phyloP scores from a whole-genome alignment of 352 stramenopile genomes.

The Sclerospora graminicola region DNA sequence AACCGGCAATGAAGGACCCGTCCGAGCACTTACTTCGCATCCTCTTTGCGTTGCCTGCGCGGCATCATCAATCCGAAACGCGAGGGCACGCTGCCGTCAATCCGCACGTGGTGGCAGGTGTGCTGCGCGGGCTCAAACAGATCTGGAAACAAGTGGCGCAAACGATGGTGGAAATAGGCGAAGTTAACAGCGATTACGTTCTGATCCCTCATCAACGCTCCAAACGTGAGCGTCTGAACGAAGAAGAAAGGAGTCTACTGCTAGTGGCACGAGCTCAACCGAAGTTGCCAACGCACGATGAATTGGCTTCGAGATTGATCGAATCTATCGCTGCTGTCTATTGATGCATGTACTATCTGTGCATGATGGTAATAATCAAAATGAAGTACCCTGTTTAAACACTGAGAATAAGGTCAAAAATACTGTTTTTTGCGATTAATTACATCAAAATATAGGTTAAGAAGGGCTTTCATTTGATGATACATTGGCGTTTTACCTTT shows the following conservation, averaged over 20 bases:
- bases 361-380: too few relatives aligned
- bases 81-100: conserved; percentile 22
- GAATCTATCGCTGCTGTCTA: conserved; percentile 34
- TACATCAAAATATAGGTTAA: too few relatives aligned
- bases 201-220: conserved; percentile 10
- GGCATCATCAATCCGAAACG: conserved; percentile 11
- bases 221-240: conserved; percentile 7
- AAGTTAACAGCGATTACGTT: conserved; percentile 12
- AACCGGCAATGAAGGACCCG: conserved; percentile 20
- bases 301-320: conserved; percentile 45
- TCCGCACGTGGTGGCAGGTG: conserved; percentile 31
- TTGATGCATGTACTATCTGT: background rate
- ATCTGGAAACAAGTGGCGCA: conserved; percentile 46
- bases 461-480: too few relatives aligned
- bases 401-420: too few relatives aligned
- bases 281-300: conserved; percentile 40
- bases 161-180: conserved; percentile 31
- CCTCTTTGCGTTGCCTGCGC: conserved; percentile 25
- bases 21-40: conserved; percentile 29
- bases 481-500: too few relatives aligned
- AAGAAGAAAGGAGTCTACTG: conserved; percentile 14
- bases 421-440: too few relatives aligned
- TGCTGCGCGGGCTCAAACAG: conserved; percentile 33
- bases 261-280: conserved; percentile 30
- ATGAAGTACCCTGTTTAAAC: too few relatives aligned